Base-by-base conservation (phyloP, 1,284 basidiomycete genomes). In the Coniferiporia sulphurascens region DNA sequence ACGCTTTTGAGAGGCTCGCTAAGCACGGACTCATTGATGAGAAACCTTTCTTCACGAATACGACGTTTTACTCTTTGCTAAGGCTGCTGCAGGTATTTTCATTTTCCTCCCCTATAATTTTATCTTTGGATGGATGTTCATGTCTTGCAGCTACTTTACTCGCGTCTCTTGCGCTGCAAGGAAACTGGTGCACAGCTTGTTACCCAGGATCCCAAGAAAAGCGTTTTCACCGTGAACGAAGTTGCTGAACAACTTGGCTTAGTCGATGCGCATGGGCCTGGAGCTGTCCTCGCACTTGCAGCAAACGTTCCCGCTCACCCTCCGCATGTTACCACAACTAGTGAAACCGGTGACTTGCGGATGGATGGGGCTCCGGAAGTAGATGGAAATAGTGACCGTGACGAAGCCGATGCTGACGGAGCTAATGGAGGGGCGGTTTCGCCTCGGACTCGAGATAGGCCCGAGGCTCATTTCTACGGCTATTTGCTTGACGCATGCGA, bases 401-500 rank as follows among this genome's bases (percentile, higher is more conserved):
- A 43, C 15, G n/a, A 41, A 10, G 35, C 17, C 19, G 53, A 55
- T 21, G 21, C 15, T 5, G 35, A 17, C 45, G 45, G 15, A 45
- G 22, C 22, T 12, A n/a, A 44, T 21, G 36, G n/a, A 7, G 15
- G 15, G 2, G n/a, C 27, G 9, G 74, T 74, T 38, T 70, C 74
- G 10, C n/a, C 44, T 17, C 22, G 35, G 51, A 34, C 10, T 27
- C 17, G 51, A 17, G 48, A 52, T 48, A 80, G 79, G 62, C 80
- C 82, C 1, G 74, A 80, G 21, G 71, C 74, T 49, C 78, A 80
- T 71, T 87, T 93, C 64, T 98, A 98, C 74, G 80, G 86, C 73
- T 94, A 95, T 68, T 80, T 97, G 50, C 78, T 98, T 48, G 92
- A 90, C 62, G 87, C 93, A n/a, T 92, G 91, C 70, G 95, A 97